Evolutionary conservation across 495 filamentous ascomycete species (phyloP).

Genomic region (Corynascus novoguineensis): DNA sequence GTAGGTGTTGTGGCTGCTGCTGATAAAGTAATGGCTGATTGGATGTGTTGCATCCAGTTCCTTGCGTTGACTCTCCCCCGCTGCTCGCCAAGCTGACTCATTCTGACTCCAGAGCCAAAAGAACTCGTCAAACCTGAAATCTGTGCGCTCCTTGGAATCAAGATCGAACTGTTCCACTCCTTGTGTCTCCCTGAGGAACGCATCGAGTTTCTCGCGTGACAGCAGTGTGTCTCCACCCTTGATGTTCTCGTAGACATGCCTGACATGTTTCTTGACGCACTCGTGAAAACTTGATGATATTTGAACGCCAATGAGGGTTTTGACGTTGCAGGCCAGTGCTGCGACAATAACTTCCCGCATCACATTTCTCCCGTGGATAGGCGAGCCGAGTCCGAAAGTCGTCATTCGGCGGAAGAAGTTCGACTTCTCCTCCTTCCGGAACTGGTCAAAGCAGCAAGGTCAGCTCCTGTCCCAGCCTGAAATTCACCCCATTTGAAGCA

Average conservation of each 20-base stretch:
- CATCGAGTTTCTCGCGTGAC: conserved; percentile 29
- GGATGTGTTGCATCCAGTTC: conserved; percentile 45
- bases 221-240: conserved; percentile 26
- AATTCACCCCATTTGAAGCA: not conserved
- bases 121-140: conserved; percentile 34
- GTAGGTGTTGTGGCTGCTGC: conserved; percentile 80
- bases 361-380: conserved; percentile 18
- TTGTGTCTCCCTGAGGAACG: conserved; percentile 37
- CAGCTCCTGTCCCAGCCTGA: not conserved
- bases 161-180: conserved; percentile 23
- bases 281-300: conserved; percentile 19
- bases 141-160: conserved; percentile 23
- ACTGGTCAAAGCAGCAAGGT: conserved; percentile 4
- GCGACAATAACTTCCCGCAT: conserved; percentile 19
- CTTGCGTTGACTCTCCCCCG: conserved; percentile 19
- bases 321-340: conserved; percentile 19
- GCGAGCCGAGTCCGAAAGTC: conserved; percentile 24
- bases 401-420: conserved; percentile 30
- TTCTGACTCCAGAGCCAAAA: conserved; percentile 37
- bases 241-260: conserved; percentile 31
- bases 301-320: conserved; percentile 10
- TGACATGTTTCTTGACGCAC: conserved; percentile 33
- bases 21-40: conserved; percentile 86
- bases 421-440: conserved; percentile 19
- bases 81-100: conserved; percentile 32